A percentile compares a stretch with the other conserved stretches of the same genome.
Conservation (phyloP, 257 asterid species). For the Agastache rugosa region DNA sequence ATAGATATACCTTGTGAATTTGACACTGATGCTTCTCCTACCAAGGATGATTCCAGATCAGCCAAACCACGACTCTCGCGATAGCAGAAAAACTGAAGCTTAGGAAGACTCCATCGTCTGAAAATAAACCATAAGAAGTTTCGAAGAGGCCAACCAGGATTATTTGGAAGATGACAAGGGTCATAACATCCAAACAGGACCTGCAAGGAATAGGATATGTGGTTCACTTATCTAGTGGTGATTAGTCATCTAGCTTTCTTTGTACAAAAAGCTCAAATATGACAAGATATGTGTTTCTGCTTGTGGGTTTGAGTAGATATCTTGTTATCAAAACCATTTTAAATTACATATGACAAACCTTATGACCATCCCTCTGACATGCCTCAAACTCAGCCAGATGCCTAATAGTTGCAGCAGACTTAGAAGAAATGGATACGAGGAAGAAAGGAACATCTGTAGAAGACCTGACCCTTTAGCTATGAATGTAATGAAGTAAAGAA, state of each 20-base stretch:
- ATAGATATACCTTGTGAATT: conserved; percentile 68
- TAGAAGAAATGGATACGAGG: conserved; percentile 69
- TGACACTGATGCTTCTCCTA: conserved; percentile 77
- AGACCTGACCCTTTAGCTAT: conserved; percentile 28
- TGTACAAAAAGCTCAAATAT: background rate
- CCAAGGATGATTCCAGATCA: conserved; percentile 75
- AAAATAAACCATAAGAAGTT: conserved; percentile 73
- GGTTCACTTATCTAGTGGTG: conserved; percentile 24
- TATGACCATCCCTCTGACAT: conserved; percentile 61
- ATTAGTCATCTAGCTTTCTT: conserved; percentile 17
- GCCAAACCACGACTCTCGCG: conserved; percentile 94
- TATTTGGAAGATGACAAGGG: conserved; percentile 77
- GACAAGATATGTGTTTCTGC: conserved; percentile 5
- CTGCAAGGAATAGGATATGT: conserved; percentile 47
- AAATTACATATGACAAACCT: conserved; percentile 53
- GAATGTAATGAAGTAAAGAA: conserved; percentile 21
- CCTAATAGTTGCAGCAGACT: conserved; percentile 60
- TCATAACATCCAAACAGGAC: conserved; percentile 90
- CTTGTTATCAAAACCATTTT: conserved; percentile 13
- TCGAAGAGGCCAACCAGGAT: conserved; percentile 98
- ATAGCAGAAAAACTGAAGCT: conserved; percentile 73
- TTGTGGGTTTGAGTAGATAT: background rate
- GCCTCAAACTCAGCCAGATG: conserved; percentile 72
- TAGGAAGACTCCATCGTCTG: conserved; percentile 71
- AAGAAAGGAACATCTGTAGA: conserved; percentile 84